These are phyloP conservation scores for Drechslerella coelobrocha DNA, from an alignment of 2,329 filamentous ascomycete genomes.

Conservation along the genomic window DNA sequence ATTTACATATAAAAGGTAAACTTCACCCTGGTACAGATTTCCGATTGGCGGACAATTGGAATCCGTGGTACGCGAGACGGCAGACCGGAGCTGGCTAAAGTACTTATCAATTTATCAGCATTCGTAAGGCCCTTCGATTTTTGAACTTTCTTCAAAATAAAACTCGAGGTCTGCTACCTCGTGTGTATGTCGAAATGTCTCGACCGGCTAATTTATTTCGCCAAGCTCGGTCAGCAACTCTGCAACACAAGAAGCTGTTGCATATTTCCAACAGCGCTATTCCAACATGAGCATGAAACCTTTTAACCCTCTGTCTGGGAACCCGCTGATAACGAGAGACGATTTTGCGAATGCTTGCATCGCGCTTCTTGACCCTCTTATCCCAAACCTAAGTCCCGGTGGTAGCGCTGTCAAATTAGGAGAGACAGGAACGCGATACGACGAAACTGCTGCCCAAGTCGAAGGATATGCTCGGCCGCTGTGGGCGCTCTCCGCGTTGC, in stretches of 20 bases:
- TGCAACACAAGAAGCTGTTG: slow-evolving; percentile 16
- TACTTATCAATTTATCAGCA: too few relatives aligned
- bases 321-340: slow-evolving; percentile 50
- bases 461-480: slow-evolving; percentile 78
- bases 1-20: too few relatives aligned
- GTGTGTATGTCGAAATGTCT: too few relatives aligned
- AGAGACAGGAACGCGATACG: slow-evolving; percentile 76
- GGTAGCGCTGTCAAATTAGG: slow-evolving; percentile 72
- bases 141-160: too few relatives aligned
- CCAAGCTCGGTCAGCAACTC: too few relatives aligned
- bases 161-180: too few relatives aligned
- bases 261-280: background rate
- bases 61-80: too few relatives aligned
- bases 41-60: too few relatives aligned
- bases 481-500: slow-evolving; percentile 74
- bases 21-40: too few relatives aligned
- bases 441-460: slow-evolving; percentile 77
- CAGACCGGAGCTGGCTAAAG: too few relatives aligned
- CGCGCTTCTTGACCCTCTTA: slow-evolving; percentile 72
- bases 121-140: too few relatives aligned
- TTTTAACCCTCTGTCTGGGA: slow-evolving; percentile 39
- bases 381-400: slow-evolving; percentile 73
- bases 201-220: too few relatives aligned
- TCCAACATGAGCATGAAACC: slow-evolving; percentile 35
- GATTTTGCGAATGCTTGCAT: slow-evolving; percentile 67